Base-by-base conservation (phyloP, 2,329 filamentous ascomycete species). In the Dactylellina leptospora region DNA sequence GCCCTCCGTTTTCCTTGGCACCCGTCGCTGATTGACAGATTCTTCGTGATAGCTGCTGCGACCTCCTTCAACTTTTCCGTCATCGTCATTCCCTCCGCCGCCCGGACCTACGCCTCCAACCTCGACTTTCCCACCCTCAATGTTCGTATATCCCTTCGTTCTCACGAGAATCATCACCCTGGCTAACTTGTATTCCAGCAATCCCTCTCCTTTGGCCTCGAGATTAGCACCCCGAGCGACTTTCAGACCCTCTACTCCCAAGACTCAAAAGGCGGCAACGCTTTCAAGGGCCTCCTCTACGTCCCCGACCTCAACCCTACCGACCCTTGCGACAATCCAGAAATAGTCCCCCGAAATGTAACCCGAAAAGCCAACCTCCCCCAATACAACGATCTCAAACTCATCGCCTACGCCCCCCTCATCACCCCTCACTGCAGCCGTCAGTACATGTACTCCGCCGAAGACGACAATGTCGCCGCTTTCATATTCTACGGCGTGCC, bases 331-430 rank as follows among this genome's bases (percentile, higher is more conserved):
- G 83, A 83, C 77, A 82, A 86, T 13, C 80, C 85, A 40, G 79
- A 84, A n/a, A 87, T 89, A 75, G 84, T 97, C 6, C 91, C 92
- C 0, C 76, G 79, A 36, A 93, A 95, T 79, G 91, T 87, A 60
- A 96, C 91, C 10, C 86, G 89, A 13, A 84, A 86, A 75, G 79
- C 80, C n/a, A 84, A 95, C 76, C 85, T 97, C 0, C 87, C 87
- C 0, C 82, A 84, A 0, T n/a, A n/a, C n/a, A 84, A 84, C 51
- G 87, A 90, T 75, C 92, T 91, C 79, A 87, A 89, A 61, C 83
- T 92, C 55, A 86, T 97, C 76, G 93, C 90, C 25, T 81, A 97
- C 58, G 93, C 91, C 22, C 93, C 93, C 25, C 97, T 93, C 93
- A 87, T 92, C 76, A 90, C 85, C 73, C 81, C 84, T 5, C 82